These are phyloP conservation scores for Phytophthora chlamydospora DNA, from an alignment of 352 stramenopile genomes.

Conservation along the genomic window DNA sequence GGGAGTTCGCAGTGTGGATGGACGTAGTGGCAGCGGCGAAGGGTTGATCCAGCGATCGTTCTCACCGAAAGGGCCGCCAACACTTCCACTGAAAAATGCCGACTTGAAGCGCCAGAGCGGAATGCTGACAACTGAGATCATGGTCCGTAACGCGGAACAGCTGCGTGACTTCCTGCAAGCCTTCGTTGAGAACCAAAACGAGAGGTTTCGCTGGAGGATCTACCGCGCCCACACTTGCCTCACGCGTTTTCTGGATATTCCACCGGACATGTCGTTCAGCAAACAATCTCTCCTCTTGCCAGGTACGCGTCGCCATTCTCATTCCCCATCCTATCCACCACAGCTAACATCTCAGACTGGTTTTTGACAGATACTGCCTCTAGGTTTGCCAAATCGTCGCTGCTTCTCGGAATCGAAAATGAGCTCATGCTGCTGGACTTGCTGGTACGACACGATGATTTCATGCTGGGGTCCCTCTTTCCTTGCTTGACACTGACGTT, in stretches of 20 bases:
- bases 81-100: slow-evolving; percentile 24
- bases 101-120: slow-evolving; percentile 27
- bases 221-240: slow-evolving; percentile 82
- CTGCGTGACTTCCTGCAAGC: slow-evolving; percentile 82
- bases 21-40: slow-evolving; percentile 27
- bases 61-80: slow-evolving; percentile 27
- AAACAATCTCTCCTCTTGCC: slow-evolving; percentile 73
- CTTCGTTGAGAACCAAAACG: slow-evolving; percentile 87
- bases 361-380: slow-evolving; percentile 46
- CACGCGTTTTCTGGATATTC: slow-evolving; percentile 69
- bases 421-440: slow-evolving; percentile 91
- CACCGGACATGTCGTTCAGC: slow-evolving; percentile 72
- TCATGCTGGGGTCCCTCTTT: neutral
- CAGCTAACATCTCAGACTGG: neutral
- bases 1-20: slow-evolving; percentile 19
- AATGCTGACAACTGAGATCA: slow-evolving; percentile 45
- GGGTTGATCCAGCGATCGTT: slow-evolving; percentile 37
- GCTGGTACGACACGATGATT: slow-evolving; percentile 50
- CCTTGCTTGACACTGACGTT: slow-evolving; percentile 11
- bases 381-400: slow-evolving; percentile 55
- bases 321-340: neutral
- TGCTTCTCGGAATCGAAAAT: slow-evolving; percentile 85
- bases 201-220: slow-evolving; percentile 77
- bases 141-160: slow-evolving; percentile 56
- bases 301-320: slow-evolving; percentile 37